Conservation (phyloP, 2,329 filamentous ascomycete genomes). For the Hypomyces rosellus region DNA sequence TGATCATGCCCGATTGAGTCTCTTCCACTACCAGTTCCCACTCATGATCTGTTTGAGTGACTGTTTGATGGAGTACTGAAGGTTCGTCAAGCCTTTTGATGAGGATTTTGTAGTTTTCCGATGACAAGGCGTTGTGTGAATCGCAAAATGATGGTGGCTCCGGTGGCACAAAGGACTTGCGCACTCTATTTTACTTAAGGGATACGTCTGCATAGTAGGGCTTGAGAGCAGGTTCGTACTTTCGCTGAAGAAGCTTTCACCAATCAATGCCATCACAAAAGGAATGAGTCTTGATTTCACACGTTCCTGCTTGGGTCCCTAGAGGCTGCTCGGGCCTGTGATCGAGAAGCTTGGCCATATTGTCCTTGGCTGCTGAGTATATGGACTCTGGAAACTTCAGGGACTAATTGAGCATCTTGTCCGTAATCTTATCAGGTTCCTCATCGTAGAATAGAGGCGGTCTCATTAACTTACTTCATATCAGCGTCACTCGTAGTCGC, state of each 20-base stretch:
- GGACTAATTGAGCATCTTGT: conserved; percentile 1
- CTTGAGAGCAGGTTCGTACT: conserved; percentile 4
- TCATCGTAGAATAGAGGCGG: conserved; percentile 78
- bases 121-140: too few species aligned
- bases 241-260: not conserved
- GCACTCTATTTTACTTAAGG: not conserved
- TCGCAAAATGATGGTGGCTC: not conserved
- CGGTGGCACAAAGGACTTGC: not conserved
- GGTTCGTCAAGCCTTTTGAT: not conserved
- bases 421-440: not conserved
- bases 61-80: not conserved
- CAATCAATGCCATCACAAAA: conserved; percentile 10
- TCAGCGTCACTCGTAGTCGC: too few species aligned
- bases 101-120: not conserved
- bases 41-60: not conserved
- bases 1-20: not conserved
- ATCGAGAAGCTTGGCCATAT: not conserved
- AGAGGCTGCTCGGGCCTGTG: not conserved
- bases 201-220: not conserved
- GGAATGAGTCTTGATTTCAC: conserved; percentile 2
- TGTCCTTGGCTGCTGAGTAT: not conserved
- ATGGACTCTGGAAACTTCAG: not conserved
- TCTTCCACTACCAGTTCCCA: conserved; percentile 3
- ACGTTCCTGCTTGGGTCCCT: not conserved
- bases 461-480: conserved; percentile 58